Evolutionary conservation across 2,329 filamentous ascomycete species (phyloP), one percentile per base, ranked within the genome.

Genomic region (Cordyceps sp.): DNA sequence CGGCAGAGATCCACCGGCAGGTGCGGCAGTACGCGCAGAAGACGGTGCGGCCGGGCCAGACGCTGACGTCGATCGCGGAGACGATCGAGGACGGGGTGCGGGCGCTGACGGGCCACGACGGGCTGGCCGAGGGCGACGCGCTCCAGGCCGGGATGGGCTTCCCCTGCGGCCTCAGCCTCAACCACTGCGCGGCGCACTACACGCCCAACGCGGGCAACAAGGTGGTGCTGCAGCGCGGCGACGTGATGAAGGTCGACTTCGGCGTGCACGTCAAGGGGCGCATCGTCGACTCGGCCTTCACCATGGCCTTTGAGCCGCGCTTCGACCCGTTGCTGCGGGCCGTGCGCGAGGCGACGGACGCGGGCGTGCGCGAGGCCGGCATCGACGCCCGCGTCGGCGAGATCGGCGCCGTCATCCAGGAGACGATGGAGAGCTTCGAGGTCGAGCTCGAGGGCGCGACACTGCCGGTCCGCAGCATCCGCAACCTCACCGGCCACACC

Each of bases 341-440:
- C 4, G 80, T 85, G 36, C 73, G 73, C 54, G 79, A 72, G 35
- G 78, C 81, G 12, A 86, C 80, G 35, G 81, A 85, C 54, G 92
- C 86, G 42, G 88, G 88, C 48, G 69, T 94, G 23, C 45, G 47
- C 32, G 81, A 92, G 61, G 85, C 86, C 6, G 86, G 86, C 45
- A 93, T 94, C 46, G 86, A 94, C 50, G 85, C 84, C 29, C 76
- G 86, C 34, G 76, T 94, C 45, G 77, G 79, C 40, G 84, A 93
- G 46, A 81, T 93, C 40, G 82, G 85, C 37, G 79, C 71, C 9
- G 66, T 73, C 14, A 88, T 93, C 45, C 85, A 93, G 57, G 84
- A 93, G 57, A 72, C 78, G 19, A 93, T 93, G 84, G 85, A 93
- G 59, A 86, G 80, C 54, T 90, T 88, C 56, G 84, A 93, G 58